Evolutionary conservation across 2,329 filamentous ascomycete genomes (phyloP).

Genomic region (Basipetospora sp.): DNA sequence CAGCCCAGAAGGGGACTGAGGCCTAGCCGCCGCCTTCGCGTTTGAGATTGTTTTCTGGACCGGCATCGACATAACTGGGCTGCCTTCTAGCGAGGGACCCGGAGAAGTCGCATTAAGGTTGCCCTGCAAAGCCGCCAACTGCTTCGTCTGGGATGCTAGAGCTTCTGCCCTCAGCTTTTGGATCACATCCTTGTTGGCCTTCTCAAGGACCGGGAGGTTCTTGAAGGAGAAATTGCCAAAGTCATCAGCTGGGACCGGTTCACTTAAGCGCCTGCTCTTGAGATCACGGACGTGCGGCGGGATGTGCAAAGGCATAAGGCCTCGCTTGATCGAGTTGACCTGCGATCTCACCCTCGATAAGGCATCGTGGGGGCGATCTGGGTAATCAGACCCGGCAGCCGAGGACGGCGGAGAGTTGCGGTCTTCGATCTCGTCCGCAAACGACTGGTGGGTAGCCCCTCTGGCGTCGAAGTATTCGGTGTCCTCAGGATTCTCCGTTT

Average conservation of each 20-base stretch:
- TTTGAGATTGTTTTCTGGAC: slow-evolving; percentile 72
- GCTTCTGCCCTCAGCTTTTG: slow-evolving; percentile 89
- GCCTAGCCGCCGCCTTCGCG: slow-evolving; percentile 62
- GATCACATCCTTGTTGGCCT: slow-evolving; percentile 97
- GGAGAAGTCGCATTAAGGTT: slow-evolving; percentile 37
- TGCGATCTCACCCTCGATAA: slow-evolving; percentile 78
- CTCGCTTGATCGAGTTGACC: slow-evolving; percentile 72
- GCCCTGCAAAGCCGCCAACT: slow-evolving; percentile 29
- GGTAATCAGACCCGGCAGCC: slow-evolving; percentile 58
- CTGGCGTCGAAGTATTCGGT: slow-evolving; percentile 94
- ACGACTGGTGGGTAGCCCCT: slow-evolving; percentile 81
- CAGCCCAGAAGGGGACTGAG: slow-evolving; percentile 70
- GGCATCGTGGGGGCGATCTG: slow-evolving; percentile 86
- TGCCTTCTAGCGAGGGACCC: slow-evolving; percentile 63
- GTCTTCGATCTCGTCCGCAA: slow-evolving; percentile 88
- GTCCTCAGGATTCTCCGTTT: slow-evolving; percentile 84
- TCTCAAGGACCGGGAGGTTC: slow-evolving; percentile 88
- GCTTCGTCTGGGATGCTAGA: slow-evolving; percentile 51
- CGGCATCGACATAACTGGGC: slow-evolving; percentile 65
- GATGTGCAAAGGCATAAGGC: slow-evolving; percentile 88
- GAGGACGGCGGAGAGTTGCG: slow-evolving; percentile 60
- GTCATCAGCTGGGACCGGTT: slow-evolving; percentile 77
- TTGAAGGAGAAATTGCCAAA: slow-evolving; percentile 97
- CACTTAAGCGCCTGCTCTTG: slow-evolving; percentile 70
- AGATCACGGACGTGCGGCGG: slow-evolving; percentile 89